These are phyloP conservation scores for Euphorbia tirucalli DNA, from an alignment of 345 rosid species.

Conservation along the genomic window DNA sequence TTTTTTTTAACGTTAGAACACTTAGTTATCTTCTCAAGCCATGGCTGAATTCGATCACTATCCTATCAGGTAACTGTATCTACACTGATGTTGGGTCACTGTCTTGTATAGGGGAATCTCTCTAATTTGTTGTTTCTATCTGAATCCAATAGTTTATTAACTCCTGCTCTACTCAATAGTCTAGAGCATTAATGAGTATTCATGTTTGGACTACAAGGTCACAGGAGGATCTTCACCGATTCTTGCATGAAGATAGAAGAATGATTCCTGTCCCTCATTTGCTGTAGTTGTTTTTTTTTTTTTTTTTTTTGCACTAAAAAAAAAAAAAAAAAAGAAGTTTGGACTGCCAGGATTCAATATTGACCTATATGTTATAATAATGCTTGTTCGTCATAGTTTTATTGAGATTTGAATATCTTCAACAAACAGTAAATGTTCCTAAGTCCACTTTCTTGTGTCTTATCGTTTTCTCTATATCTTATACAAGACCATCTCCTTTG, in stretches of 20 bases:
- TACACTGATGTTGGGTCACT: neutral
- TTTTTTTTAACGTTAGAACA: neutral
- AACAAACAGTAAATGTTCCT: neutral
- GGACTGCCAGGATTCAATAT: neutral
- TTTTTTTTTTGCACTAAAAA: too few species aligned
- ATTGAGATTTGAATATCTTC: neutral
- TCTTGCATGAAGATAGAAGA: too few species aligned
- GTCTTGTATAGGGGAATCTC: neutral
- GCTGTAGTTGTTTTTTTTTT: too few species aligned
- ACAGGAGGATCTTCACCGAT: too few species aligned
- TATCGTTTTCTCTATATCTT: neutral
- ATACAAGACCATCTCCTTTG: neutral
- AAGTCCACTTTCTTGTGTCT: neutral
- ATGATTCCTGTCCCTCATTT: too few species aligned
- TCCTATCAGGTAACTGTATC: neutral
- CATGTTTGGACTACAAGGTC: neutral
- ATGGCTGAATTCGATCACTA: neutral
- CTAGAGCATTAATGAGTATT: neutral
- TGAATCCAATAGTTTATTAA: neutral
- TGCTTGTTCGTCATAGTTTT: neutral
- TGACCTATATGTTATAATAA: neutral
- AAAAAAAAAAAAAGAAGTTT: too few species aligned
- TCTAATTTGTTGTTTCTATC: neutral
- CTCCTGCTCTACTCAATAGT: neutral
- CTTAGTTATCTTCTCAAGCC: neutral